Conservation (phyloP, 2,329 filamentous ascomycete species). For the Fusarium sp. region DNA sequence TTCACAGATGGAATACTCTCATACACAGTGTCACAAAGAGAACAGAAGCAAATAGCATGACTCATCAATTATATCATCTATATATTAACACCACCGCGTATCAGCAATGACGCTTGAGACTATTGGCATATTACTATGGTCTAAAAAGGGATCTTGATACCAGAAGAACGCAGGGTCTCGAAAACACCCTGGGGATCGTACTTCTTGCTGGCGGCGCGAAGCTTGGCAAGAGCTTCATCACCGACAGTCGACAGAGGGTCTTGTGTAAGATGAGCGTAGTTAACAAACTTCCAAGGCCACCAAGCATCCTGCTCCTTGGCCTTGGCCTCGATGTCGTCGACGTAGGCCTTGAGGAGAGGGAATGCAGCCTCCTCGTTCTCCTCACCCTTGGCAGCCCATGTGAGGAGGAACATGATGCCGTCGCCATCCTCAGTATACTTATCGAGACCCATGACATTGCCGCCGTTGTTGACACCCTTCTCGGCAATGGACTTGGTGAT, state of each 20-base stretch:
- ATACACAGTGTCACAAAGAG: too few species aligned
- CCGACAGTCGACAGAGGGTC: constrained; percentile 58
- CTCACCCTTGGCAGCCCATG: constrained; percentile 51
- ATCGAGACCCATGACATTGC: constrained; percentile 55
- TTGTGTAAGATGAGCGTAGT: constrained; percentile 61
- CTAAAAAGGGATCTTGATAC: constrained; percentile 52
- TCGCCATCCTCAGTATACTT: constrained; percentile 47
- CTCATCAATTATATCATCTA: background rate
- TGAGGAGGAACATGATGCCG: constrained; percentile 53
- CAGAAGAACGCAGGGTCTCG: constrained; percentile 53
- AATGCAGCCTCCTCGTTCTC: constrained; percentile 54
- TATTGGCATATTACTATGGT: background rate
- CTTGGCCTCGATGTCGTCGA: constrained; percentile 51
- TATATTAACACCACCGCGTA: background rate
- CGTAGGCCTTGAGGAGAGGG: constrained; percentile 54
- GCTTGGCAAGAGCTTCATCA: constrained; percentile 53
- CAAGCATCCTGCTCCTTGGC: constrained; percentile 45
- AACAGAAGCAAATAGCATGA: background rate
- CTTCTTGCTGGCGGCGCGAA: constrained; percentile 53
- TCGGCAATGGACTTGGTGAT: constrained; percentile 51
- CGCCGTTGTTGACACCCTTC: constrained; percentile 51
- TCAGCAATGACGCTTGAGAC: background rate
- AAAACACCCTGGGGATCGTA: constrained; percentile 59
- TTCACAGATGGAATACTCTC: too few species aligned
- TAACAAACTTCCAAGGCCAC: constrained; percentile 58